These are phyloP conservation scores for Castanopsis chinensis DNA, from an alignment of 306 rosid species.

Conservation along the genomic window DNA sequence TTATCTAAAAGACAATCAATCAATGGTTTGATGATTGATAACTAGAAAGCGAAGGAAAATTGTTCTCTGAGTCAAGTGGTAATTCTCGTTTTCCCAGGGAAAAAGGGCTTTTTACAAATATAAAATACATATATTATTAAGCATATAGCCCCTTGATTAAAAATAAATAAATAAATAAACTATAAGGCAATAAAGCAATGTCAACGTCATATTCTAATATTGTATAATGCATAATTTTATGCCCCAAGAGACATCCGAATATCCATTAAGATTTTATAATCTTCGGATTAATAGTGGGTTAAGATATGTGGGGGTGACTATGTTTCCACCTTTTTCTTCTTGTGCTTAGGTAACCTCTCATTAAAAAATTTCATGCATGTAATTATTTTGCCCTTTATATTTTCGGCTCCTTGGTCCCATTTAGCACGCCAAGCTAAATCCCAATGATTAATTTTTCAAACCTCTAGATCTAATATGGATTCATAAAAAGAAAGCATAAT, in stretches of 20 bases:
- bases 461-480: background rate
- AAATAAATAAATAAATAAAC: no score
- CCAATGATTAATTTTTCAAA: constrained; percentile 26
- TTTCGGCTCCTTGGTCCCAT: background rate
- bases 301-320: constrained; percentile 20
- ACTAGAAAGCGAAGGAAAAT: no score
- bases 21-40: no score
- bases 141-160: no score
- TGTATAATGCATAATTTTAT: background rate
- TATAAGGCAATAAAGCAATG: no score
- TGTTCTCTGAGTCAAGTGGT: no score
- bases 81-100: no score
- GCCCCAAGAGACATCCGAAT: background rate
- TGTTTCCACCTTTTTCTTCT: constrained; percentile 10
- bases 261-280: constrained; percentile 18
- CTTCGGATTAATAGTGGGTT: constrained; percentile 6
- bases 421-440: constrained; percentile 34
- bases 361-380: constrained; percentile 1
- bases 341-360: background rate
- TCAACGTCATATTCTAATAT: background rate
- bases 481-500: background rate
- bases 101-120: no score
- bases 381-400: background rate
- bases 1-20: no score
- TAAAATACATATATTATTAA: no score